Conservation (phyloP, 2,329 filamentous ascomycete species). For the Cladophialophora psammophila region DNA sequence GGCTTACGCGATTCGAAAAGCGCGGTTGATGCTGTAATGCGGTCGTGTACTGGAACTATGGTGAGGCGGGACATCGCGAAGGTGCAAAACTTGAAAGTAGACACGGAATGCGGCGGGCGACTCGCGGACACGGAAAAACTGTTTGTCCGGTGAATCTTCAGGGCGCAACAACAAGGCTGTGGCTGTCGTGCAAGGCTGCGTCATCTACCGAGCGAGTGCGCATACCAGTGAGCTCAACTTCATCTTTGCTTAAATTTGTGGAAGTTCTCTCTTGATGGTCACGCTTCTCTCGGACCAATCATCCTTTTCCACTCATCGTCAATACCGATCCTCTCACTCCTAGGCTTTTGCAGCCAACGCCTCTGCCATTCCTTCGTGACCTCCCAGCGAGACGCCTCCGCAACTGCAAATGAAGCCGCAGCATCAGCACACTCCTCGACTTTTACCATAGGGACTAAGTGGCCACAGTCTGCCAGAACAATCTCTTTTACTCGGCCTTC, state of each 20-base stretch:
- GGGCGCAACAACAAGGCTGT: background rate
- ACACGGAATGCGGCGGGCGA: background rate
- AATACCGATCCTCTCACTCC: conserved; percentile 31
- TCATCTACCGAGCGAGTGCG: background rate
- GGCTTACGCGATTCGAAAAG: conserved; percentile 33
- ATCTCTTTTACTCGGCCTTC: conserved; percentile 46
- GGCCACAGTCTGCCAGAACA: conserved; percentile 34
- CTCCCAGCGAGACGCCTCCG: conserved; percentile 32
- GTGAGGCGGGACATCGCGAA: conserved; percentile 8
- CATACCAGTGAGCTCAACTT: background rate
- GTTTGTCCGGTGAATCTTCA: background rate
- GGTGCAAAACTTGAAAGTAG: conserved; percentile 6
- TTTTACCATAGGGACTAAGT: conserved; percentile 41
- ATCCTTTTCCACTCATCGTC: conserved; percentile 36
- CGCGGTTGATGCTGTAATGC: conserved; percentile 37
- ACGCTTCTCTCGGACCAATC: conserved; percentile 30
- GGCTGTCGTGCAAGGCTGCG: background rate
- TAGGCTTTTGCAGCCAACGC: conserved; percentile 30
- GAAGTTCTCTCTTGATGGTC: background rate
- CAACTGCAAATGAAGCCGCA: conserved; percentile 28
- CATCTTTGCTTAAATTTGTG: background rate
- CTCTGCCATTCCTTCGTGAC: conserved; percentile 27
- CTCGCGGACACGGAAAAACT: background rate
- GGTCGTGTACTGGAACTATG: conserved; percentile 19
- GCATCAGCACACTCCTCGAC: conserved; percentile 37